phyloP scores from a whole-genome alignment of 2,329 filamentous ascomycete genomes.

The Dactylellina parvicollis region DNA sequence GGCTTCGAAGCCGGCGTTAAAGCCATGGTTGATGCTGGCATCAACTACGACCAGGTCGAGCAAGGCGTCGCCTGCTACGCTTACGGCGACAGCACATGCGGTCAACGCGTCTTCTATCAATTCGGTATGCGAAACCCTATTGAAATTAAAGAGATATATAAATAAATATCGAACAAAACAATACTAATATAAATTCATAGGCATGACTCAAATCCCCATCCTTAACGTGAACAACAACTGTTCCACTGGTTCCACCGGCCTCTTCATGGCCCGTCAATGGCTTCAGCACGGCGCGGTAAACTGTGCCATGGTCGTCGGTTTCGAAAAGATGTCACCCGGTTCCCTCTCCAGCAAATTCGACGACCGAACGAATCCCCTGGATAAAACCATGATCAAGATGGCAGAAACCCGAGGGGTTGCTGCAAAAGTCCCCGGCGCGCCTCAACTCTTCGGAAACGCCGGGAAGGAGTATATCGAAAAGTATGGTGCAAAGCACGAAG shows the following conservation, averaged over 20 bases:
- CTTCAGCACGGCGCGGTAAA: slow-evolving; percentile 83
- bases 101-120: slow-evolving; percentile 97
- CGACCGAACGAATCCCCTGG: slow-evolving; percentile 82
- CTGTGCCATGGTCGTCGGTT: slow-evolving; percentile 89
- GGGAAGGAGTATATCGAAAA: slow-evolving; percentile 95
- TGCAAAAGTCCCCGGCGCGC: slow-evolving; percentile 79
- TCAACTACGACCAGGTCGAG: slow-evolving; percentile 96
- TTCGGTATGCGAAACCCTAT: slow-evolving; percentile 70
- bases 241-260: slow-evolving; percentile 90
- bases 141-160: neutral
- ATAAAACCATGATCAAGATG: slow-evolving; percentile 80
- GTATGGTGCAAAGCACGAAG: slow-evolving; percentile 82
- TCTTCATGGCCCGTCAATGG: slow-evolving; percentile 83
- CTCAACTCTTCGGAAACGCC: slow-evolving; percentile 95
- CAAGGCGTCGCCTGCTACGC: slow-evolving; percentile 97
- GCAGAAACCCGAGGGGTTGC: slow-evolving; percentile 80
- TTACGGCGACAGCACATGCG: slow-evolving; percentile 94
- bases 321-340: slow-evolving; percentile 98
- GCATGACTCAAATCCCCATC: slow-evolving; percentile 91
- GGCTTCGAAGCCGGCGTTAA: slow-evolving; percentile 93
- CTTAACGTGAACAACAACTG: slow-evolving; percentile 99
- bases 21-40: slow-evolving; percentile 78
- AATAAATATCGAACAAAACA: neutral
- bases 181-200: slow-evolving; percentile 44
- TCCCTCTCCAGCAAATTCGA: slow-evolving; percentile 84